Base-by-base conservation (phyloP, 768 basidiomycete genomes). In the Suillus subalutaceus region DNA sequence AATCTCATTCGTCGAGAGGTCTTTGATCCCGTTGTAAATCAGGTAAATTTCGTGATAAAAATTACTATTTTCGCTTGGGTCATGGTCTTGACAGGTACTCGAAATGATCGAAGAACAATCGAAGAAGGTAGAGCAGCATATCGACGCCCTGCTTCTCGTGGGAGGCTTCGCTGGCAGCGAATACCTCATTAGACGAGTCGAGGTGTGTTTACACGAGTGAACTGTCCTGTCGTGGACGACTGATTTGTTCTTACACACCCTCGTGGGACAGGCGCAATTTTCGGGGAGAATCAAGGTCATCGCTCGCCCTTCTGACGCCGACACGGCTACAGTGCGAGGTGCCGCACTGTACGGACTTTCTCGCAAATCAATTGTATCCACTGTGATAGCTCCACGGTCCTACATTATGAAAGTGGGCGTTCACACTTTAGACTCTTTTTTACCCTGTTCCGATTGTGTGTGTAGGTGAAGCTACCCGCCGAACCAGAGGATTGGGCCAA, bases 91-190 rank as follows among this genome's bases (percentile, higher is more conserved):
- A 56, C 72, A 94, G 90, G 93, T 93, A 40, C 78, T 95, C 32
- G 85, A 87, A 30, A 83, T 94, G 71, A 88, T 95, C 70, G 91
- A 93, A 71, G 89, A 89, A 26, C 93, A 94, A 77, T 80, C 88
- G 61, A 79, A 79, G 68, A 86, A 83, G 74, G 82, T 90, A 62
- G 85, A 90, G 73, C 89, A 91, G 72, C 81, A 81, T 56, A 86
- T 95, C 74, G 88, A 95, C 82, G 94, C 93, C 10, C 79, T 96
- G 62, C 86, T 96, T 70, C 87, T 96, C 72, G 93, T 96, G 74
- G 94, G 94, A 78, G 94, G 94, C 63, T 96, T 96, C 77, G 90
- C 90, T 59, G 92, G 90, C 8, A 91, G 91, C 76, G 90, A 93
- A 74, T 95, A 96, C 77, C 81, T 95, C 69, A 93, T 91, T 79